These are phyloP conservation scores for Oryza glaberrima DNA, from an alignment of 176 grass and related monocot species.

Conservation along the genomic window DNA sequence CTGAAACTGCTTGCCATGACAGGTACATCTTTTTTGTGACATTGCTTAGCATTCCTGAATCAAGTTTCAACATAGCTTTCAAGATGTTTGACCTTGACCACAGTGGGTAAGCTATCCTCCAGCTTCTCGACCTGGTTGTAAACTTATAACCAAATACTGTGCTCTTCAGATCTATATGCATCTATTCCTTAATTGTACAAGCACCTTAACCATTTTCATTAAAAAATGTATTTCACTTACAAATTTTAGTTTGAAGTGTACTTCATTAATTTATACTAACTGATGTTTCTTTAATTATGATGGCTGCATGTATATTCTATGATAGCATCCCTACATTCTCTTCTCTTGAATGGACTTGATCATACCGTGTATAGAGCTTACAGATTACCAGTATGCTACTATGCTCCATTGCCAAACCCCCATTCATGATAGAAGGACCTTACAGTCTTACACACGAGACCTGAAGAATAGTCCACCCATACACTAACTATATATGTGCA, in stretches of 20 bases:
- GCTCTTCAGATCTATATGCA: slow-evolving; percentile 17
- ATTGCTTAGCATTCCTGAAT: slow-evolving; percentile 91
- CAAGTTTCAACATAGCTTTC: slow-evolving; percentile 93
- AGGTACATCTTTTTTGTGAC: slow-evolving; percentile 99
- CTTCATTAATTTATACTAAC: slow-evolving; percentile 17
- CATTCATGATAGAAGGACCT: neutral
- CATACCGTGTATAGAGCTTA: neutral
- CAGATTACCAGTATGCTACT: neutral
- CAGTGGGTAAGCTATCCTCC: slow-evolving; percentile 61
- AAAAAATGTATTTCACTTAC: slow-evolving; percentile 7
- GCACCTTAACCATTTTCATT: slow-evolving; percentile 16
- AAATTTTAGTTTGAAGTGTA: slow-evolving; percentile 9
- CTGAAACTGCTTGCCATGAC: slow-evolving; percentile 29
- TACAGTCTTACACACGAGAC: neutral
- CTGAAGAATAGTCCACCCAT: neutral
- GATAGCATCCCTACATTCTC: neutral
- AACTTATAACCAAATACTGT: neutral
- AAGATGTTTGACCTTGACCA: slow-evolving; percentile 99
- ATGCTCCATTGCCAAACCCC: neutral
- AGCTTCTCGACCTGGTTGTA: neutral
- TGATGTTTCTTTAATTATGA: neutral
- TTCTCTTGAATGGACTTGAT: neutral
- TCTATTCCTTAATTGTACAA: slow-evolving; percentile 1
- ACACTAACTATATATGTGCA: slow-evolving; percentile 2
- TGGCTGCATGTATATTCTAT: slow-evolving; percentile 9